Conservation (phyloP, 192 early-diverging fungal species). For the Coemansia biformis region DNA sequence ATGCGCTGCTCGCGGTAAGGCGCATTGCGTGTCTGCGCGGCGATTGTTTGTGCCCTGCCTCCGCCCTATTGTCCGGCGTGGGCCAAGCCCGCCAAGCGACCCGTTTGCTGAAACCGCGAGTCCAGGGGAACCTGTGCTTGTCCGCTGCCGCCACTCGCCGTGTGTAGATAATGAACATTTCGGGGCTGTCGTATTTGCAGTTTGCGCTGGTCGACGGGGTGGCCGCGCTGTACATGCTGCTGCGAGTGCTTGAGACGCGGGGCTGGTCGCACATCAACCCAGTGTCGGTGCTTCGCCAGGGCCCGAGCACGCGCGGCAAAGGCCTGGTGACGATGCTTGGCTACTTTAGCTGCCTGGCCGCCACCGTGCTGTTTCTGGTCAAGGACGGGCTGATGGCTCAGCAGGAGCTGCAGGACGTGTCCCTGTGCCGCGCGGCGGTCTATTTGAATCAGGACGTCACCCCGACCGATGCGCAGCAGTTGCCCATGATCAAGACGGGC, state of each 20-base stretch:
- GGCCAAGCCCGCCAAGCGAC: too few relatives aligned
- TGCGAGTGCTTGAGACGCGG: constrained; percentile 25
- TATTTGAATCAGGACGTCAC: constrained; percentile 21
- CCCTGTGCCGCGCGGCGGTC: constrained; percentile 28
- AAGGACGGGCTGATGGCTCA: constrained; percentile 44
- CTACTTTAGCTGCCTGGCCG: constrained; percentile 29
- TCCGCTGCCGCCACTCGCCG: too few relatives aligned
- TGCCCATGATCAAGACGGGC: constrained; percentile 20
- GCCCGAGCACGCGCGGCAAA: constrained; percentile 14
- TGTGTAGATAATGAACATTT: constrained; percentile 28
- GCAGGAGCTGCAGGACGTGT: constrained; percentile 43
- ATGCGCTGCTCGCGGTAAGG: too few relatives aligned
- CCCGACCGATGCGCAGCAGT: constrained; percentile 28
- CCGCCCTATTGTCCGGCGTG: too few relatives aligned
- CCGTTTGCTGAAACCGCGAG: too few relatives aligned
- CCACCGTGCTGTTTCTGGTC: constrained; percentile 25
- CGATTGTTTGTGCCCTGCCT: too few relatives aligned
- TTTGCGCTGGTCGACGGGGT: constrained; percentile 44
- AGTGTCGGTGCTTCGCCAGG: constrained; percentile 23
- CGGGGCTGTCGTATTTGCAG: constrained; percentile 49
- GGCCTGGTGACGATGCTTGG: constrained; percentile 17
- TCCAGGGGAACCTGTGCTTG: too few relatives aligned
- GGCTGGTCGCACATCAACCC: constrained; percentile 38
- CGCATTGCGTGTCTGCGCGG: too few relatives aligned
- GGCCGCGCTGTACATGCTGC: constrained; percentile 26